Evolutionary conservation across 148 eudicot genomes (phyloP), one percentile per base, ranked within the genome.

Genomic region (Vaccinium myrtillus): DNA sequence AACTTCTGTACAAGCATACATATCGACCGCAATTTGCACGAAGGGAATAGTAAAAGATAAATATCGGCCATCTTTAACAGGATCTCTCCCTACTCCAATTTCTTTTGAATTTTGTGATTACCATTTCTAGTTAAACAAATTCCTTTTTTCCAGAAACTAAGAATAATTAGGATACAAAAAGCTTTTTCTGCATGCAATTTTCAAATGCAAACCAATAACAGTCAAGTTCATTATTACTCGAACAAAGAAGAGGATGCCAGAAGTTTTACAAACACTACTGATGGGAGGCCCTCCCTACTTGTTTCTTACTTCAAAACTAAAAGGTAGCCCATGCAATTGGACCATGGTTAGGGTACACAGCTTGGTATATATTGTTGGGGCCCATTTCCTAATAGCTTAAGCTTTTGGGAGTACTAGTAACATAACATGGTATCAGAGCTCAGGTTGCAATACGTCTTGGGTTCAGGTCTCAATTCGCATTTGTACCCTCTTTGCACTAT

Each of bases 81-180:
- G 74, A 69, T 69, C 74, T 69, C 74, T 69, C 74, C 74, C 18
- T 30, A 69, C 74, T 69, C 39, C 74, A 5, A 69, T 30, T 27
- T 69, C 74, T 67, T 25, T 12, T 12, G 73, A 67, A 67, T 67
- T 5, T 25, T 10, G 1, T 4, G 0, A 67, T 67, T 67, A 67
- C 27, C 73, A 27, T 27, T 69, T 39, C 74, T 16, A 27, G 74
- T 5, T 43, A 4, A 43, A 43, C 46, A 43, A 43, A 4, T 43
- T 5, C 46, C 46, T 43, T 3, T 43, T 43, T 43, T 4, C 46
- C 46, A 43, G 46, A 43, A 43, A 43, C 30, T 5, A 27, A 3
- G 16, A 12, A 69, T 39, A 30, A 69, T 30, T 69, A 27, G 7
- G 74, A 16, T 27, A 27, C 74, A 14, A 69, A 30, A 15, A 30